phyloP scores from a whole-genome alignment of 345 rosid genomes.

The Rhodomyrtus tomentosa region DNA sequence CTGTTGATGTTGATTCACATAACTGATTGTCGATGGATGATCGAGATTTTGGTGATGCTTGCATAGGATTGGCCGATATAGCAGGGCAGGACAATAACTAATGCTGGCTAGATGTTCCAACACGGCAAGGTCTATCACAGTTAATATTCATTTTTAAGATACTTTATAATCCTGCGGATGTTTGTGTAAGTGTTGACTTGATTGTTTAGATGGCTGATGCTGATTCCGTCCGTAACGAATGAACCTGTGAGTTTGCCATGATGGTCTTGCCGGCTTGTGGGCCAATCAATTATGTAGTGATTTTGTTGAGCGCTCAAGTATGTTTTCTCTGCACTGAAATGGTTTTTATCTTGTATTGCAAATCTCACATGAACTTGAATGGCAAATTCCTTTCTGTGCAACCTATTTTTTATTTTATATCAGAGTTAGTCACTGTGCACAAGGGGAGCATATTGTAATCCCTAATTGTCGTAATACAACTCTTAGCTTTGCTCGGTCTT shows the following conservation, averaged over 20 bases:
- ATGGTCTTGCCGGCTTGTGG: too few species aligned
- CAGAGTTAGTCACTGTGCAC: background rate
- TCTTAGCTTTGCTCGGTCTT: too few species aligned
- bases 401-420: background rate
- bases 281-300: too few species aligned
- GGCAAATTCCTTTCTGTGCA: background rate
- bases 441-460: background rate
- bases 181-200: background rate
- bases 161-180: background rate
- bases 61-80: background rate
- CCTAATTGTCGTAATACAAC: too few species aligned
- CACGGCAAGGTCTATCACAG: slow-evolving; percentile 1
- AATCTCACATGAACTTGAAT: background rate
- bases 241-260: background rate
- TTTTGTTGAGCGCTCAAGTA: too few species aligned
- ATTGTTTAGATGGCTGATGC: background rate
- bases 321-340: too few species aligned
- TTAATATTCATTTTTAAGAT: background rate
- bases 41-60: slow-evolving; percentile 1
- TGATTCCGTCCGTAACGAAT: background rate
- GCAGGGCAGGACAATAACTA: background rate
- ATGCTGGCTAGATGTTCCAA: background rate
- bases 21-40: slow-evolving; percentile 1
- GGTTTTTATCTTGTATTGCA: too few species aligned
- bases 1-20: slow-evolving; percentile 1